Conservation (phyloP, 805 yeast species). For the Saccharomycopsis fibuligera region DNA sequence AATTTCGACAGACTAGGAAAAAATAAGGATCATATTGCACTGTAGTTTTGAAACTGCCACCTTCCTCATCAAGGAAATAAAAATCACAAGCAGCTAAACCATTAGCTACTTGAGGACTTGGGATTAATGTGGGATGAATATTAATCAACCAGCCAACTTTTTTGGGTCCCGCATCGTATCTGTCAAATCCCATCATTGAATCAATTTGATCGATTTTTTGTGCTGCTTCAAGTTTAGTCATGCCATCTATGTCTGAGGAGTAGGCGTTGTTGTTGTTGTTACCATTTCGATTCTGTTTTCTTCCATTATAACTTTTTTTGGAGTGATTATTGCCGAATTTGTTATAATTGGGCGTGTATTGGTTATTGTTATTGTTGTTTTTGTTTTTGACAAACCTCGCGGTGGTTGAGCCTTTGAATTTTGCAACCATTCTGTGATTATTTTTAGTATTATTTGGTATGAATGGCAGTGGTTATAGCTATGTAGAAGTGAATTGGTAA, state of each 20-base stretch:
- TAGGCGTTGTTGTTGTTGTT: slow-evolving; percentile 27
- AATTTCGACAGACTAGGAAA: slow-evolving; percentile 48
- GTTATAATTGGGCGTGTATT: slow-evolving; percentile 18
- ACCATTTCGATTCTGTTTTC: too few relatives aligned
- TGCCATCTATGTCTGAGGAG: slow-evolving; percentile 25
- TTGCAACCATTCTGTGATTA: too few relatives aligned
- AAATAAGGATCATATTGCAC: slow-evolving; percentile 84
- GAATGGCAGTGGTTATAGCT: too few relatives aligned
- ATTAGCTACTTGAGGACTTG: slow-evolving; percentile 48
- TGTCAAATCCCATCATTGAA: slow-evolving; percentile 79
- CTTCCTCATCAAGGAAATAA: slow-evolving; percentile 92
- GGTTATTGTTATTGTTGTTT: not conserved
- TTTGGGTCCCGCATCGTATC: slow-evolving; percentile 64
- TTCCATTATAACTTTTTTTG: slow-evolving; percentile 20
- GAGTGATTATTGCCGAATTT: slow-evolving; percentile 17
- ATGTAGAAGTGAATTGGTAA: too few relatives aligned
- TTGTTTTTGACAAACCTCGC: slow-evolving; percentile 46
- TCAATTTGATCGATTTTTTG: slow-evolving; percentile 65
- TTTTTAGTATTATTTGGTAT: too few relatives aligned
- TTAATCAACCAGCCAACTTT: slow-evolving; percentile 87
- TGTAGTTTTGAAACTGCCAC: slow-evolving; percentile 89
- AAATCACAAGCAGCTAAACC: slow-evolving; percentile 89
- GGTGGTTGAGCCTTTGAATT: slow-evolving; percentile 42
- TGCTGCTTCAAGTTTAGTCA: slow-evolving; percentile 41
- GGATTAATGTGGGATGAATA: slow-evolving; percentile 76